Base-by-base conservation (phyloP, 805 yeast genomes). In the Candida germanica region DNA sequence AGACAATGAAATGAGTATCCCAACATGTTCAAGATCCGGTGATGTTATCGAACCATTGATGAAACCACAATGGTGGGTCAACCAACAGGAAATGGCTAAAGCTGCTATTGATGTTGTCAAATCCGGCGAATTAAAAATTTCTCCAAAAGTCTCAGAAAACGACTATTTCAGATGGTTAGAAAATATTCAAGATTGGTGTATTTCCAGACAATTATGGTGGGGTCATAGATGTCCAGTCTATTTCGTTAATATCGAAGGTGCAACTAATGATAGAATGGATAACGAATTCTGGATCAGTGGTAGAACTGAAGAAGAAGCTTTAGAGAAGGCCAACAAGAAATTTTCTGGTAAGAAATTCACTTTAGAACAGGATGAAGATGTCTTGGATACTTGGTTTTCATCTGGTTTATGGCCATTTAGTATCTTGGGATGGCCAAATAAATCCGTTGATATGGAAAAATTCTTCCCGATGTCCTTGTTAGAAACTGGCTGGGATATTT, bases 21-120 rank as follows among this genome's bases (percentile, higher is more conserved):
- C 98, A 49, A 66, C 77, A 35, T 93, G 98, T 69, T 86, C 93
- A 27, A 84, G 97, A 77, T 87, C 97, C 19, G 97, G 97, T 49
- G 98, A 93, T 66, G 72, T 93, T 46, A 89, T 93, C 54, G 98
- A 93, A 71, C 98, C 98, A 36, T 71, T 87, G 56, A 74, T 93
- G 68, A 93, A 93, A 70, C 98, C 98, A 43, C 98, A 93, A 71
- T 93, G 98, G 98, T 93, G 97, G 97, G 97, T 93, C 48, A 69
- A 86, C 43, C 96, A 89, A 68, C 74, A 73, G 53, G 85, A 80
- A 39, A 85, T 87, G 85, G 98, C 98, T 35, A 70, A 73, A 47
- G 87, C 75, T 42, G 96, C 96, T 39, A 80, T 89, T 50, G 72
- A 78, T 36, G 97, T 87, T 36, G 96, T 91, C 42, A 79, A 77